Evolutionary conservation across 495 filamentous ascomycete species (phyloP).

Genomic region (Aspergillus campestris): DNA sequence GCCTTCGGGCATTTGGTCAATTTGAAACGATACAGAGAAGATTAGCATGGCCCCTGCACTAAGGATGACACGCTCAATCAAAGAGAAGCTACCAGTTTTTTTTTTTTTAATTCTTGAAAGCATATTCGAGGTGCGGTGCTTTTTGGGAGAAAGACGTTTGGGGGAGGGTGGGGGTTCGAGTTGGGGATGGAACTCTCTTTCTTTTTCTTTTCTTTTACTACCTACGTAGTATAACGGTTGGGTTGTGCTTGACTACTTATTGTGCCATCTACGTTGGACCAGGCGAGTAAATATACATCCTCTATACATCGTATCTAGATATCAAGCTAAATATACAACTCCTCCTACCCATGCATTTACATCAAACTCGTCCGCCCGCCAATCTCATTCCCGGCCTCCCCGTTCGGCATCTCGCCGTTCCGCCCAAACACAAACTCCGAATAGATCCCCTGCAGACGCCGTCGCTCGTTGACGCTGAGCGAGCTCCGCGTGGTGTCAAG

Average conservation of each 20-base stretch:
- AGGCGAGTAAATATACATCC: constrained; percentile 13
- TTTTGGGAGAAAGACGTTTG: background rate
- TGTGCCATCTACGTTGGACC: constrained; percentile 1
- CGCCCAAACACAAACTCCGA: constrained; percentile 83
- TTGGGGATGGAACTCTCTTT: background rate
- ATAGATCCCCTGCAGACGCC: constrained; percentile 71
- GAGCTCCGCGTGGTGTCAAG: constrained; percentile 74
- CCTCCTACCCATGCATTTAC: constrained; percentile 36
- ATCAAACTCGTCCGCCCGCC: constrained; percentile 90
- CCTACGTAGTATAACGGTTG: too few relatives aligned
- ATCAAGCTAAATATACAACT: constrained; percentile 3
- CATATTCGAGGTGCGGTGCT: constrained; percentile 11
- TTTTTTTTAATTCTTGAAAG: constrained; percentile 43
- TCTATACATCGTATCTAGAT: constrained; percentile 6
- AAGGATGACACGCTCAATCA: constrained; percentile 99
- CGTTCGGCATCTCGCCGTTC: constrained; percentile 89
- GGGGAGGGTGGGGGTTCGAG: constrained; percentile 2
- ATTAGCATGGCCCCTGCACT: constrained; percentile 99
- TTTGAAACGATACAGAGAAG: constrained; percentile 82
- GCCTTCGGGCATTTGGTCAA: constrained; percentile 79
- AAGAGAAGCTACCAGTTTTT: constrained; percentile 89
- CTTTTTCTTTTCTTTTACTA: constrained; percentile 5
- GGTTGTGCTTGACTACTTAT: too few relatives aligned
- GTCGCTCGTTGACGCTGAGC: constrained; percentile 66
- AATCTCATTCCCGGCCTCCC: constrained; percentile 81